Evolutionary conservation across 1,139 yeast genomes (phyloP).

Genomic region (Suhomyces wounanorum): DNA sequence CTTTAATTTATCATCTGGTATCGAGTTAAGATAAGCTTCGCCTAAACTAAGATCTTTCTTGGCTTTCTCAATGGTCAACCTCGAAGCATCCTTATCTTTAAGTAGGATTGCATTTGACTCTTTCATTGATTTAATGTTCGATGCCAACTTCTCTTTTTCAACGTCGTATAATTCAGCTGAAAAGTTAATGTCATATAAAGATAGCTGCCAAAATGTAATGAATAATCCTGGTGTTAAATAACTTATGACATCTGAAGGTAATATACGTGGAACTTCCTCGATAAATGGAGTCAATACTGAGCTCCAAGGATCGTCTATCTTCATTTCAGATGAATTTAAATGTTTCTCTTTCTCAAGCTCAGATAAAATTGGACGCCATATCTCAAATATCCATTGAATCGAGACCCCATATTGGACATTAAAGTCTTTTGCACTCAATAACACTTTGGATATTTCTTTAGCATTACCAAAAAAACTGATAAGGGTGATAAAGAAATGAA

Average conservation of each 20-base stretch:
- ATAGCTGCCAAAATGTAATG: slow-evolving; percentile 70
- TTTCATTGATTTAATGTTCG: slow-evolving; percentile 33
- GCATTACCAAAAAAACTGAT: slow-evolving; percentile 52
- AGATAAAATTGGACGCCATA: slow-evolving; percentile 64
- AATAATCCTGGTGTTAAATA: slow-evolving; percentile 39
- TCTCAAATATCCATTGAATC: slow-evolving; percentile 71
- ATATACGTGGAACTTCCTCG: slow-evolving; percentile 17
- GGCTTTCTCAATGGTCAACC: slow-evolving; percentile 27
- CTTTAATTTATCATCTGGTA: slow-evolving; percentile 29
- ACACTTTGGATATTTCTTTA: slow-evolving; percentile 34
- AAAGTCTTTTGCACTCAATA: slow-evolving; percentile 52
- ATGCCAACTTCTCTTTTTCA: slow-evolving; percentile 44
- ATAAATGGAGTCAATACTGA: slow-evolving; percentile 20
- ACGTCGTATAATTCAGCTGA: slow-evolving; percentile 52
- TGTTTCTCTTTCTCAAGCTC: not conserved
- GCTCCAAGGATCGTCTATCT: slow-evolving; percentile 18
- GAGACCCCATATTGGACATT: slow-evolving; percentile 53
- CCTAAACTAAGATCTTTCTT: slow-evolving; percentile 31
- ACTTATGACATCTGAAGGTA: slow-evolving; percentile 7
- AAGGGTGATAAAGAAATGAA: slow-evolving; percentile 65
- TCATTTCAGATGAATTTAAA: slow-evolving; percentile 8
- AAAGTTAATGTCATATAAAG: slow-evolving; percentile 72
- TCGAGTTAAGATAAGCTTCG: slow-evolving; percentile 25
- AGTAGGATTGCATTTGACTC: slow-evolving; percentile 33
- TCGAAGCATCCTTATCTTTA: slow-evolving; percentile 32